phyloP scores from a whole-genome alignment of 495 filamentous ascomycete genomes.

The Penicillium odoratum region DNA sequence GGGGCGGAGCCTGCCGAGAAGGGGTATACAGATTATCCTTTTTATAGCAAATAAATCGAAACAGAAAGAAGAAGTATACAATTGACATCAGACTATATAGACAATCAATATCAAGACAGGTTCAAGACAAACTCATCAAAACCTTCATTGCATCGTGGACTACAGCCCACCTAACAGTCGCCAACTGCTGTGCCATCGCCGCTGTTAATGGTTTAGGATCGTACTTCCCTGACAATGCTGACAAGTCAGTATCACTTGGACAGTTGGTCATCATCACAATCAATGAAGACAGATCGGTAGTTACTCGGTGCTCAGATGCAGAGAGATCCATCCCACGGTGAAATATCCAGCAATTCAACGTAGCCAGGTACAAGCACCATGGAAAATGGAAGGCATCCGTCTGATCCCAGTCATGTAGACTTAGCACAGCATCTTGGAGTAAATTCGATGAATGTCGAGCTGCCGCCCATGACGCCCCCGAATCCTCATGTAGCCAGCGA shows the following conservation, averaged over 20 bases:
- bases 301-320: slow-evolving; percentile 6
- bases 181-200: slow-evolving; percentile 52
- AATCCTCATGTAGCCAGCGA: slow-evolving; percentile 36
- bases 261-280: slow-evolving; percentile 41
- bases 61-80: neutral
- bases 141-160: slow-evolving; percentile 59
- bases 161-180: slow-evolving; percentile 56
- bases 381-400: slow-evolving; percentile 56
- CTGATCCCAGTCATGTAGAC: slow-evolving; percentile 50
- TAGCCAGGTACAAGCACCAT: slow-evolving; percentile 58
- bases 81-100: neutral
- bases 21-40: slow-evolving; percentile 69
- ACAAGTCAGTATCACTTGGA: slow-evolving; percentile 26
- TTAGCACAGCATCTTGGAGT: slow-evolving; percentile 46
- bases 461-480: slow-evolving; percentile 32
- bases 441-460: slow-evolving; percentile 48
- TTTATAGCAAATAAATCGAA: slow-evolving; percentile 37
- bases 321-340: slow-evolving; percentile 32
- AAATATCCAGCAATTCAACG: slow-evolving; percentile 53
- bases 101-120: slow-evolving; percentile 7
- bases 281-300: slow-evolving; percentile 32
- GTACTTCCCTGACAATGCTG: slow-evolving; percentile 30
- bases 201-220: slow-evolving; percentile 37
- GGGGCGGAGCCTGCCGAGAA: slow-evolving; percentile 35
- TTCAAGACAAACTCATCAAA: slow-evolving; percentile 30